phyloP scores from a whole-genome alignment of 257 asterid genomes.

The Plantago major region DNA sequence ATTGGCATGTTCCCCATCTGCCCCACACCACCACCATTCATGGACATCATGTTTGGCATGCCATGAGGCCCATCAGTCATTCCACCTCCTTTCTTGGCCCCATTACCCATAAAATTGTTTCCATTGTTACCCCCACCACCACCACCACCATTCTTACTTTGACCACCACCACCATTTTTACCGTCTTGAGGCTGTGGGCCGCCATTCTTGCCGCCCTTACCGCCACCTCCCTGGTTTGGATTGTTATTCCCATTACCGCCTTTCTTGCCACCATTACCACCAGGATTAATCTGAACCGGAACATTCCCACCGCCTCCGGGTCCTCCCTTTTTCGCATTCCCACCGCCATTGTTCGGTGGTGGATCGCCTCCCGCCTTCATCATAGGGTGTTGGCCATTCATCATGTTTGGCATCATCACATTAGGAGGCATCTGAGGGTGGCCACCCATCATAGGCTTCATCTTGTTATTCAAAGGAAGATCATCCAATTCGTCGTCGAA shows the following conservation, averaged over 20 bases:
- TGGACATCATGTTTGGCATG: constrained; percentile 85
- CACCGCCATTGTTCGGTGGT: constrained; percentile 20
- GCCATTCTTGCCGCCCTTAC: constrained; percentile 52
- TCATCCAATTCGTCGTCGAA: constrained; percentile 62
- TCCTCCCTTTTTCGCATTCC: constrained; percentile 32
- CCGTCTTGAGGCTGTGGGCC: constrained; percentile 49
- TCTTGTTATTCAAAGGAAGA: constrained; percentile 30
- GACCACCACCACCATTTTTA: constrained; percentile 32
- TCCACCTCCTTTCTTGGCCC: constrained; percentile 63
- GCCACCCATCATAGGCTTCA: constrained; percentile 46
- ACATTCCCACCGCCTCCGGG: constrained; percentile 34
- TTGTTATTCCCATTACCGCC: constrained; percentile 38
- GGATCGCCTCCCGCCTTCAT: constrained; percentile 34
- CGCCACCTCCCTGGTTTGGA: constrained; percentile 38
- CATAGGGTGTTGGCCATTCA: constrained; percentile 44
- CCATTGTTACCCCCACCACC: constrained; percentile 35
- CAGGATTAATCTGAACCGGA: constrained; percentile 38
- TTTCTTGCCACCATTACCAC: constrained; percentile 41
- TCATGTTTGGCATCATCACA: constrained; percentile 42
- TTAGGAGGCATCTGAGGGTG: constrained; percentile 38
- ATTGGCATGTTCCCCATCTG: constrained; percentile 44
- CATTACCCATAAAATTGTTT: constrained; percentile 39
- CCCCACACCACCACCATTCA: constrained; percentile 57
- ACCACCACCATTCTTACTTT: constrained; percentile 35
- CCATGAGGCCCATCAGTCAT: constrained; percentile 71